phyloP scores from a whole-genome alignment of 169 alveolate genomes.

The Fabrea salina region DNA sequence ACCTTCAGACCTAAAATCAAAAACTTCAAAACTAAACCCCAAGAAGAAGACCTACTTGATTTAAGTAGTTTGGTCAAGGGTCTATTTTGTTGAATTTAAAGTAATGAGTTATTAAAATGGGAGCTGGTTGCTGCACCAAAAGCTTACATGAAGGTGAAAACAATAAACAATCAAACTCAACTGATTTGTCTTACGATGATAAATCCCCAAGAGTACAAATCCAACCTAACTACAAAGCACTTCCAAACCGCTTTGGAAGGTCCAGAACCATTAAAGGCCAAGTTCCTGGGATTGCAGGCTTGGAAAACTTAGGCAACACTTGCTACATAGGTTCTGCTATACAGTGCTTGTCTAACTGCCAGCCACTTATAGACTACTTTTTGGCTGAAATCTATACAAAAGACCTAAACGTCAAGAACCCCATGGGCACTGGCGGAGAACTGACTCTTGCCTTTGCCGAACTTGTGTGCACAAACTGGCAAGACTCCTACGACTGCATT shows the following conservation, averaged over 20 bases:
- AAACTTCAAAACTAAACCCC: no score
- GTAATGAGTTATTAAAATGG: conserved; percentile 9
- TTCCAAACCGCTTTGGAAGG: conserved; percentile 1
- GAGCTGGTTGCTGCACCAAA: conserved; percentile 34
- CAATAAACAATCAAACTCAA: background rate
- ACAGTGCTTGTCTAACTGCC: conserved; percentile 68
- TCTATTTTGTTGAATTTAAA: background rate
- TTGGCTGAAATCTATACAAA: conserved; percentile 41
- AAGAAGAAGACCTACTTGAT: no score
- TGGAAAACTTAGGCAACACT: conserved; percentile 77
- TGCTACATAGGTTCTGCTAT: conserved; percentile 77
- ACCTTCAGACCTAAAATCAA: background rate
- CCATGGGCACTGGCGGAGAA: conserved; percentile 58
- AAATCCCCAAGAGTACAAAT: background rate
- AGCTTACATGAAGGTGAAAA: background rate
- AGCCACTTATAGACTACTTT: conserved; percentile 64
- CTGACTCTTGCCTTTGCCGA: conserved; percentile 52
- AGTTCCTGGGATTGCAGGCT: conserved; percentile 45
- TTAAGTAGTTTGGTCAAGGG: no score
- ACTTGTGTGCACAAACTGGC: conserved; percentile 54
- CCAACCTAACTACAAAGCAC: background rate
- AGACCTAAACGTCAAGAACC: conserved; percentile 54
- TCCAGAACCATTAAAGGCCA: conserved; percentile 5
- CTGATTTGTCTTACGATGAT: background rate
- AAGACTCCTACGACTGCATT: conserved; percentile 34